phyloP scores from a whole-genome alignment of 2,329 filamentous ascomycete genomes.

The Talaromyces sp. region DNA sequence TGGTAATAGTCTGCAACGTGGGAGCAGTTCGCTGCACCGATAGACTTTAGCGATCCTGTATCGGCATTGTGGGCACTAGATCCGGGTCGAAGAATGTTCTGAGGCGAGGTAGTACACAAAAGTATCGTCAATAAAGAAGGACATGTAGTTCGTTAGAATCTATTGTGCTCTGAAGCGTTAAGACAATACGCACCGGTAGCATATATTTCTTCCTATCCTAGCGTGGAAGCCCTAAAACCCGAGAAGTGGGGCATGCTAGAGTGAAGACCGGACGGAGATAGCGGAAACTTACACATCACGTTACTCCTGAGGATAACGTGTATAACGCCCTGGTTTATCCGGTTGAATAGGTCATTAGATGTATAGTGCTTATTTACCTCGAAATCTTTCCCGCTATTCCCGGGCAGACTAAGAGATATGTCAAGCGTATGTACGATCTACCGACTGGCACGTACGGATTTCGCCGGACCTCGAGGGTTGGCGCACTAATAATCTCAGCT shows the following conservation, averaged over 20 bases:
- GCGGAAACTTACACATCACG: neutral
- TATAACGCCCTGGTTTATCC: too few species aligned
- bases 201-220: neutral
- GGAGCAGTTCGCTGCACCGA: neutral
- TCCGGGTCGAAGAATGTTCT: neutral
- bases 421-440: neutral
- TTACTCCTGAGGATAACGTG: neutral
- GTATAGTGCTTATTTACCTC: too few species aligned
- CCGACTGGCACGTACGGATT: too few species aligned
- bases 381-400: neutral
- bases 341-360: too few species aligned
- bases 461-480: neutral
- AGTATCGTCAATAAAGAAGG: too few species aligned
- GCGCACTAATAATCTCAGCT: neutral
- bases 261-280: neutral
- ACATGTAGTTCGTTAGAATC: neutral
- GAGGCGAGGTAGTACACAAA: neutral
- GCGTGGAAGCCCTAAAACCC: neutral
- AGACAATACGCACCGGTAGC: neutral
- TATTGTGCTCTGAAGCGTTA: neutral
- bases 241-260: neutral
- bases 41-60: constrained; percentile 7
- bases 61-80: constrained; percentile 5
- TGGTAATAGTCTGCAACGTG: neutral
- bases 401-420: neutral